Base-by-base conservation (phyloP, 1,284 basidiomycete genomes). In the Ustilago vetiveriae region DNA sequence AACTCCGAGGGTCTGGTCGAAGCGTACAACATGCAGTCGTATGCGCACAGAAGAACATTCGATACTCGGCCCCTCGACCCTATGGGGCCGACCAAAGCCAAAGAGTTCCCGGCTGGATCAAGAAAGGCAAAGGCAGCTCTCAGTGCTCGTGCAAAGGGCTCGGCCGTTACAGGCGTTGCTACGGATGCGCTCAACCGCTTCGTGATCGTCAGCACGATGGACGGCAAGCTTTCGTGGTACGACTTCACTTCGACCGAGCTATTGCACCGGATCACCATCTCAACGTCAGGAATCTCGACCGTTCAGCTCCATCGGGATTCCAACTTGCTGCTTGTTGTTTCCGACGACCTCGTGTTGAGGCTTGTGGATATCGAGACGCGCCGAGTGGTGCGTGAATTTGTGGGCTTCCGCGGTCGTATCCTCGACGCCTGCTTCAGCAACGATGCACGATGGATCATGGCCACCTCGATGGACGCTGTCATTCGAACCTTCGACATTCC, bases 401-500 rank as follows among this genome's bases (percentile, higher is more conserved):
- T 63, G 21, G 69, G 65, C 2, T 78, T 78, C 62, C 60, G 74
- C 10, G 78, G 71, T 1, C 62, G 75, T 4, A 72, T 80, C 22
- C 57, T 79, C 13, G 79, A 81, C 48, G 63, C 72, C 1, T 60
- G 71, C 43, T 96, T 97, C 83, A 96, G 94, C 7, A 88, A 92
- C 3, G 94, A 98, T 82, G 94, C 92, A 3, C 86, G 94, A 62
- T 98, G 95, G 95, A 84, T 98, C 35, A 87, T 98, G 33, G 85
- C 89, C 0, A 89, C 92, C 3, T 93, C 94, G 11, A 85, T 95
- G 48, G 96, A 99, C 82, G 92, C 91, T 1, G 86, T 91, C 43
- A 91, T 98, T 72, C 89, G 96, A 40, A 98, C 96, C 0, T 98
- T 93, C 80, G 96, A 99, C 82, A 87, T 99, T 19, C 95, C 96